Evolutionary conservation across 1,139 yeast species (phyloP), one percentile per base, ranked within the genome.

Genomic region (Kodamaea sp.): DNA sequence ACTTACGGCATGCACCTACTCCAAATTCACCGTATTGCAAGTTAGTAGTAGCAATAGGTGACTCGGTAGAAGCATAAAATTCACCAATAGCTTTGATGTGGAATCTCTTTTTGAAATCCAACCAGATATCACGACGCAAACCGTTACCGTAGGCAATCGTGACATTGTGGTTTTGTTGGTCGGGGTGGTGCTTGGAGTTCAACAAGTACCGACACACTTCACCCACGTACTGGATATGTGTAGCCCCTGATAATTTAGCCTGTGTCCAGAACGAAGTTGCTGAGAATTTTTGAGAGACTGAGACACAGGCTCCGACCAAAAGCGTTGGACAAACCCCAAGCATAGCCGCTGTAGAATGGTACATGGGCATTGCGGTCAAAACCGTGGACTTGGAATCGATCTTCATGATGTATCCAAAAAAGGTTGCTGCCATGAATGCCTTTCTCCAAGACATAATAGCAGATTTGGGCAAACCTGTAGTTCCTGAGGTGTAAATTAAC

Each of bases 371-470:
- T 3, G 96, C 88, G 0, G 96, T 86, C 61, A 85, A 84, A 6
- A 88, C 81, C 8, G 74, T 76, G 15, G 86, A 79, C 3, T 63
- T 53, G 4, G 59, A 44, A n/a, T 63, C 59, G 46, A 88, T 69
- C 42, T 80, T 74, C 70, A 85, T 76, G 34, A 86, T 82, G 44
- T 73, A 72, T 1, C 89, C 88, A 57, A 87, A 88, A 26, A 85
- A 55, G 7, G 73, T 62, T 1, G 88, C 69, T 0, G 96, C 95
- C 67, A 84, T 68, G 43, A 70, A 70, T 3, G 84, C 75, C 59
- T 89, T 90, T 49, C 88, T 73, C 96, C 97, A 89, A 4, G 95
- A 83, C 80, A 90, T 83, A 42, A 87, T 83, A 4, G 96, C 97
- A 4, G 97, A 87, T 60, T 92, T 92, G 10, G 98, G 97, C 44